Evolutionary conservation across 805 yeast species (phyloP), one percentile per base, ranked within the genome.

Genomic region (Saturnispora ahearnii): DNA sequence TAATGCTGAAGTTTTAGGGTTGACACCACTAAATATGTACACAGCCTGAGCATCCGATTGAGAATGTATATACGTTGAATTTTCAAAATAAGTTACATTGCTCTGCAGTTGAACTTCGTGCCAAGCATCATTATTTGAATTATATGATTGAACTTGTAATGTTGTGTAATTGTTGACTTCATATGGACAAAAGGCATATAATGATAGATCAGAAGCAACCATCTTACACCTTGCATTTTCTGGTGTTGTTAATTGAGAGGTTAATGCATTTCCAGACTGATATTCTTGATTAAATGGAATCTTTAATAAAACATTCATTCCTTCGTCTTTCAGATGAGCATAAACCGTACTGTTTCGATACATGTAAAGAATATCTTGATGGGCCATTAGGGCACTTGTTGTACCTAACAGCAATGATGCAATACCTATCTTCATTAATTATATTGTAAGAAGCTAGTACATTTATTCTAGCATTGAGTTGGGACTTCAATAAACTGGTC

Each of bases 11-110:
- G 56, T 54, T 5, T 50, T 48, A 5, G 52, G 45, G 34, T 61
- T 53, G 3, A 62, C 60, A 0, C 87, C 87, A 2, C 85, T 84
- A 57, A 76, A 81, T 0, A 80, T 69, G 58, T 76, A 81, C 0
- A 80, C 57, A 2, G 72, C 64, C 15, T 65, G 60, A 7, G 66
- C 57, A 13, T 66, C 63, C 15, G 72, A 69, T 18, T 59, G 49
- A 0, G 75, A 68, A 3, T 76, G 64, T 48, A 81, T 59, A 46
- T 76, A 67, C 0, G 77, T 62, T 1, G 81, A 61, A 7, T 61
- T 64, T 9, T 59, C 55, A 44, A 56, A 57, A 50, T 53, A 63
- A 5, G 51, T 51, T 4, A 62, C 38, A 5, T 48, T 32, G 21
- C 51, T 47, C 2, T 45, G 42, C 6, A 64, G n/a, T 3, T 50